Evolutionary conservation across 768 basidiomycete genomes (phyloP).

Genomic region (Termitomyces eurrhizus): DNA sequence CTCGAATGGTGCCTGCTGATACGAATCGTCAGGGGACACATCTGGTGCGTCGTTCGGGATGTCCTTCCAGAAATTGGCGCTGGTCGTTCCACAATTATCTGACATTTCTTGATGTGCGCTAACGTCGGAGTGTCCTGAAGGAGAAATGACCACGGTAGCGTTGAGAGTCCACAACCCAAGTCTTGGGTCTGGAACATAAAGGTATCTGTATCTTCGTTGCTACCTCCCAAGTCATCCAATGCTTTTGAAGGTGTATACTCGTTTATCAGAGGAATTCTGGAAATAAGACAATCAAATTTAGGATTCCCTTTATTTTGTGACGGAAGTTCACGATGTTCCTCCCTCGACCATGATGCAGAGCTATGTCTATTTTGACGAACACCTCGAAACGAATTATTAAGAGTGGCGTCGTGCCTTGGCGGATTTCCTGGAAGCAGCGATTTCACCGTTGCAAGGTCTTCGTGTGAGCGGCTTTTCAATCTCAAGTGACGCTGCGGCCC

Average conservation of each 20-base stretch:
- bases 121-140: conserved; percentile 7
- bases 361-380: background rate
- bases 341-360: background rate
- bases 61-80: background rate
- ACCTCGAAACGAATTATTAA: background rate
- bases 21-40: background rate
- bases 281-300: background rate
- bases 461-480: background rate
- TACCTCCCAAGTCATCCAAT: background rate
- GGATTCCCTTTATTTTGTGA: conserved; percentile 2
- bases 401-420: background rate
- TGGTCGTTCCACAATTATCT: background rate
- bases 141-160: background rate
- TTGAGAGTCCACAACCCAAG: background rate
- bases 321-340: conserved; percentile 4
- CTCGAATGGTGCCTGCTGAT: conserved; percentile 8
- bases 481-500: conserved; percentile 12
- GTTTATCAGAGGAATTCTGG: background rate
- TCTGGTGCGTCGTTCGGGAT: conserved; percentile 7
- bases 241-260: background rate
- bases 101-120: background rate
- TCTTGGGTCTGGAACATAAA: background rate
- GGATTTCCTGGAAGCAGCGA: background rate
- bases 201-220: conserved; percentile 5
- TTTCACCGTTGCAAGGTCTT: background rate